Percentiles rank a stretch among this genome's conserved stretches.
phyloP scores from a whole-genome alignment of 108 stramenopile species.

The Cyclotella atomus region DNA sequence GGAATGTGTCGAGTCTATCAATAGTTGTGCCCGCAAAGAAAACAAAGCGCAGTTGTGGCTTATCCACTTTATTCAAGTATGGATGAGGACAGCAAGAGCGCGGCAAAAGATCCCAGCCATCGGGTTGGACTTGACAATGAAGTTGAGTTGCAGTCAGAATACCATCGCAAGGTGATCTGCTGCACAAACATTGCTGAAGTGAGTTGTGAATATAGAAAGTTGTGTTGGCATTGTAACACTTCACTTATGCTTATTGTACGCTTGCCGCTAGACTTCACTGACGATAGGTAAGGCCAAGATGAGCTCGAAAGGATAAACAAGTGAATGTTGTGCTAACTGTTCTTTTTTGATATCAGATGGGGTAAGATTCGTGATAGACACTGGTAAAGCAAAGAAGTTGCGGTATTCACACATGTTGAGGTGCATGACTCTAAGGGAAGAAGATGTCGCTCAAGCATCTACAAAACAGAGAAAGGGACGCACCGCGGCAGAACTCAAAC shows the following conservation, averaged over 20 bases:
- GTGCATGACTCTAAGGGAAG: not conserved
- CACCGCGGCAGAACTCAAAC: not conserved
- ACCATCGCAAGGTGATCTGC: conserved; percentile 2
- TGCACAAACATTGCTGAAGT: conserved; percentile 12
- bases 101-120: conserved; percentile 1
- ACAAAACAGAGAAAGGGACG: conserved; percentile 1
- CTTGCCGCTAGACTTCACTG: not conserved
- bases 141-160: not conserved
- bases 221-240: not conserved
- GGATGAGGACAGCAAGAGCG: conserved; percentile 3
- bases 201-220: not conserved
- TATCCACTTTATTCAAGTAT: conserved; percentile 3
- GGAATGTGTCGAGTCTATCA: conserved; percentile 9
- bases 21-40: not conserved
- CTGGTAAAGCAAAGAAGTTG: conserved; percentile 7
- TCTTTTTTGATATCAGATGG: not conserved
- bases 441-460: not conserved
- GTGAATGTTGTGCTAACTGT: not conserved
- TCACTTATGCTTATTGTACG: not conserved
- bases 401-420: not conserved
- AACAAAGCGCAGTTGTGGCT: not conserved
- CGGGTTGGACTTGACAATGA: conserved; percentile 3
- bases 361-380: conserved; percentile 1
- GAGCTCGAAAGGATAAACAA: not conserved
- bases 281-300: not conserved